Base-by-base conservation (phyloP, 352 stramenopile genomes). In the Pythium angustatum region DNA sequence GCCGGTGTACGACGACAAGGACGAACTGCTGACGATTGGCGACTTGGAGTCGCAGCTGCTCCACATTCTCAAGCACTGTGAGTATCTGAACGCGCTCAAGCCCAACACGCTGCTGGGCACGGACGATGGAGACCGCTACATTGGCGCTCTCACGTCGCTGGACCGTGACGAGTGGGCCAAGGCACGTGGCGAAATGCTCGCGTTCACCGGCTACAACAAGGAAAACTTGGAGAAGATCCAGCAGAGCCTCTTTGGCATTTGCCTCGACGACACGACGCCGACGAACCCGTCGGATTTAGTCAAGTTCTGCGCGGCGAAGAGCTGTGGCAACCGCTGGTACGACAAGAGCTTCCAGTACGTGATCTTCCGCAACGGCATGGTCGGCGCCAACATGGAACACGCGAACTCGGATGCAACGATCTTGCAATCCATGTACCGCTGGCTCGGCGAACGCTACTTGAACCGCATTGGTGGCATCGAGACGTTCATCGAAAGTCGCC, bases 331-430 rank as follows among this genome's bases (percentile, higher is more conserved):
- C 72, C 90, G 94, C 47, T 98, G 90, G 88, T 98, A 97, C 61
- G 96, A 98, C 77, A 99, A 99, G 75, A 97, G 90, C 21, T 91
- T 98, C 71, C 92, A 98, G 78, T 78, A 98, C 27, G 78, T 98
- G 28, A 83, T 97, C 21, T 97, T 96, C 36, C 76, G 77, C 22
- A 98, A 99, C 68, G 95, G 94, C 22, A 98, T 89, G 72, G 68
- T 88, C 49, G 96, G 94, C 22, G 77, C 96, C 43, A 85, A 96
- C 58, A 95, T 95, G 62, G 95, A 99, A 78, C 96, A 99, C 70
- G 92, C 89, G 3, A 98, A 98, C 77, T 97, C 95, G 54, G 96
- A 98, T 66, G 96, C 94, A 10, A 98, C 96, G 58, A 89, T 97
- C 33, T 36, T 87, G 27, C 69, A 79, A 44, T 81, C 78, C 15